Conservation (phyloP, 1,284 basidiomycete genomes). For the Vanrija sp. region DNA sequence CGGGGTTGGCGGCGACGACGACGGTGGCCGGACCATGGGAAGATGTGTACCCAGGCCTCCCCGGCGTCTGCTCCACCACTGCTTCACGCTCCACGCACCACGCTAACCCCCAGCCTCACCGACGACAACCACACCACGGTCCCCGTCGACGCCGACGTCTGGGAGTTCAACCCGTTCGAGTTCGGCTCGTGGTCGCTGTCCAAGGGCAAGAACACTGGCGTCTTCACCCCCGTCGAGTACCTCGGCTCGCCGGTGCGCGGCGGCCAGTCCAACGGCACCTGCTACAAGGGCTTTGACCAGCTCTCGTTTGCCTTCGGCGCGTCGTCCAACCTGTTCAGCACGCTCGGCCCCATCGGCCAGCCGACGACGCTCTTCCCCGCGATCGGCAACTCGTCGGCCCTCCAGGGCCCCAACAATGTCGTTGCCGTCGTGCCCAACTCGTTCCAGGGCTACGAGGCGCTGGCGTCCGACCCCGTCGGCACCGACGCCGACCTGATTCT, state of each 20-base stretch:
- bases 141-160: conserved; percentile 49
- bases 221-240: conserved; percentile 43
- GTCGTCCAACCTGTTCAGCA: conserved; percentile 46
- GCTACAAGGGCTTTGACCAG: conserved; percentile 47
- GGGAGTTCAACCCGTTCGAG: conserved; percentile 52
- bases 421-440: conserved; percentile 50
- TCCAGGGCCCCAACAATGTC: conserved; percentile 22
- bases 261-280: conserved; percentile 40
- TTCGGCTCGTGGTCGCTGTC: conserved; percentile 50
- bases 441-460: conserved; percentile 29
- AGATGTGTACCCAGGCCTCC: no score
- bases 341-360: conserved; percentile 28
- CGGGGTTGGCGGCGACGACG: no score
- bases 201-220: conserved; percentile 30
- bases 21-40: no score
- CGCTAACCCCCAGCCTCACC: no score
- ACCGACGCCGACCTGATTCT: conserved; percentile 44
- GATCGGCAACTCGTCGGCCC: conserved; percentile 36
- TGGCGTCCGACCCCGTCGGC: conserved; percentile 38
- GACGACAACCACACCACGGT: conserved; percentile 47
- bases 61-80: no score
- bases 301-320: conserved; percentile 49
- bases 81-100: no score
- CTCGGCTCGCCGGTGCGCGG: conserved; percentile 42
- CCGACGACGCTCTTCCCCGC: conserved; percentile 4